phyloP scores from a whole-genome alignment of 352 stramenopile species.

The Globisporangium yorkense region DNA sequence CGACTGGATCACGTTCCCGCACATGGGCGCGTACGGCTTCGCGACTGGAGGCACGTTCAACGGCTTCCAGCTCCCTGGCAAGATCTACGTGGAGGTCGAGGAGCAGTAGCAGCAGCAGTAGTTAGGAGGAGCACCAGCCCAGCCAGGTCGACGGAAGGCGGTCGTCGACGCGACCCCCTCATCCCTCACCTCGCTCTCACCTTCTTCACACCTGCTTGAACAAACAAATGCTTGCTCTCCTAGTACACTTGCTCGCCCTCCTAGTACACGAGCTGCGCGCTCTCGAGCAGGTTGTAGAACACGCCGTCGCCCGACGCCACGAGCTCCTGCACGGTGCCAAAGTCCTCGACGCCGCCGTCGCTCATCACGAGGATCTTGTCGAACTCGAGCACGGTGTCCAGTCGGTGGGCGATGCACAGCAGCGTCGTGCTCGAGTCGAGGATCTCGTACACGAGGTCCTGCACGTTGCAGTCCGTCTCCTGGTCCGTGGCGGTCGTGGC shows the following conservation, averaged over 20 bases:
- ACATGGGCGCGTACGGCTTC: conserved; percentile 55
- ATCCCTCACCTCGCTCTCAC: background rate
- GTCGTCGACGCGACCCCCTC: background rate
- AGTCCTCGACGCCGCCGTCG: conserved; percentile 50
- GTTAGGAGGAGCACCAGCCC: background rate
- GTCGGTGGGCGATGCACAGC: conserved; percentile 92
- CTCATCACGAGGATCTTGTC: conserved; percentile 88
- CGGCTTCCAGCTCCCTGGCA: conserved; percentile 32
- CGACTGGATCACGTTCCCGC: conserved; percentile 46
- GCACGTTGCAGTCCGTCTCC: conserved; percentile 63
- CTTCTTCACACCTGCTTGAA: background rate
- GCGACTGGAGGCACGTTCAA: conserved; percentile 52
- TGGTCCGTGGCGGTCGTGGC: conserved; percentile 83
- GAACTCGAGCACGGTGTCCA: conserved; percentile 91
- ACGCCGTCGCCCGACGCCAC: conserved; percentile 25
- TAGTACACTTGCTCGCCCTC: background rate
- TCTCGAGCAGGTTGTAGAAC: conserved; percentile 49
- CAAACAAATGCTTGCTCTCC: background rate
- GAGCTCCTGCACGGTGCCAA: conserved; percentile 35
- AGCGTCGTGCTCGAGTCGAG: conserved; percentile 88
- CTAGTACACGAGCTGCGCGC: conserved; percentile 27
- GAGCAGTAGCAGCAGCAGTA: background rate
- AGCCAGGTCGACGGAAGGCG: background rate
- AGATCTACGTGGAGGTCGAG: conserved; percentile 32
- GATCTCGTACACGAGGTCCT: conserved; percentile 58